Evolutionary conservation across 1,284 basidiomycete genomes (phyloP), one percentile per base, ranked within the genome.

Genomic region (Earliella scabrosa): DNA sequence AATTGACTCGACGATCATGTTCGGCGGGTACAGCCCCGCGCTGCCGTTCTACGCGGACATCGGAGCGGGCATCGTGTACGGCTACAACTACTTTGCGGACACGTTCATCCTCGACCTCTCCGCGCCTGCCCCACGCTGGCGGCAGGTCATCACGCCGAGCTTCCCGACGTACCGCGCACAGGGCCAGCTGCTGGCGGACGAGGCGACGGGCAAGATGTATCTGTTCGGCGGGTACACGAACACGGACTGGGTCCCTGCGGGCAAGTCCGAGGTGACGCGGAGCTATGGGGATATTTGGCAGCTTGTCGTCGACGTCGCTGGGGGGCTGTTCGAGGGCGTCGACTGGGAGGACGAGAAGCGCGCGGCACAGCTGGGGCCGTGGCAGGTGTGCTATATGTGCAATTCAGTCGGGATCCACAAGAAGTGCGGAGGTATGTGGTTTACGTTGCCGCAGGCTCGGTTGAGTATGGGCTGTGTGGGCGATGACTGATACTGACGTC

Each of bases 321-420:
- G 72, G 7, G 75, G 74, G 2, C 59, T 68, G 40, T 75, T 75
- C 46, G 70, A 73, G 16, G 66, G 65, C 13, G 71, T 75, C 10
- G 68, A 77, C 53, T 46, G 73, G 34, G 71, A 71, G 41, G 73
- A 75, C 36, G 77, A 77, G 66, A 66, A 66, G 26, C 66, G 71
- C 40, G 71, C 67, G 7, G 75, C 75, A 36, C 67, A 61, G 55
- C 61, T 69, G 13, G 76, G 76, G 2, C 77, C 77, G 18, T 79
- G 75, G 75, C 71, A 73, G 62, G 59, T 73, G n/a, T 78, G 76
- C 60, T 77, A 75, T 58, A 65, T 61, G 14, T 78, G 77, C 59
- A 74, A 72, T 1, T 64, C 64, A 20, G 69, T 70, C 7, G 76
- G 74, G 3, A 57, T 60, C 7, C 76, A 75, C 73, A 73, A 72